phyloP scores from a whole-genome alignment of 495 filamentous ascomycete species.

The Neurospora sp. region DNA sequence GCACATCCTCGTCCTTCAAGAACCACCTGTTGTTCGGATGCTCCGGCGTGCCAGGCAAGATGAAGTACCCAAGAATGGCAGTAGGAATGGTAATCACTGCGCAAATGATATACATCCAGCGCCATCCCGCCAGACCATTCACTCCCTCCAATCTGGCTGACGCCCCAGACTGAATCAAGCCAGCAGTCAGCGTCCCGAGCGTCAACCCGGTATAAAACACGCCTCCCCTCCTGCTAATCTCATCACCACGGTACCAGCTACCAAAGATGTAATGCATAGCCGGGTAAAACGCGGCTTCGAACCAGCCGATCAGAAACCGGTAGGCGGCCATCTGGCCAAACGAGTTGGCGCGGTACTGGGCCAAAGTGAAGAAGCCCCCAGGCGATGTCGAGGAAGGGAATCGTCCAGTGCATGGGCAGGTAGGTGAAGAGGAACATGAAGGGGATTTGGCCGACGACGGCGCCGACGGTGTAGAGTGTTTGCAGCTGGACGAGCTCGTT shows the following conservation, averaged over 20 bases:
- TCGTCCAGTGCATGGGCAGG: conserved; percentile 37
- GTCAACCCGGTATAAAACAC: conserved; percentile 40
- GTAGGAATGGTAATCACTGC: conserved; percentile 39
- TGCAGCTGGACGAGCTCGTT: conserved; percentile 40
- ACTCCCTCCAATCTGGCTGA: conserved; percentile 29
- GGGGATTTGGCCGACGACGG: conserved; percentile 40
- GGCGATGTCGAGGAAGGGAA: conserved; percentile 30
- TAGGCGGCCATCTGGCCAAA: conserved; percentile 17
- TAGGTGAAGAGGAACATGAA: conserved; percentile 41
- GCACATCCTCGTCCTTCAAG: conserved; percentile 29
- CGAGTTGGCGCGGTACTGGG: conserved; percentile 29
- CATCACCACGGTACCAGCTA: conserved; percentile 20
- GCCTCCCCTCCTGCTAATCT: conserved; percentile 33
- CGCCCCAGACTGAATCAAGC: conserved; percentile 39
- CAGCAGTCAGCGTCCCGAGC: conserved; percentile 40
- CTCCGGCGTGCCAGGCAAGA: conserved; percentile 34
- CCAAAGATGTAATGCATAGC: conserved; percentile 19
- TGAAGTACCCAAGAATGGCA: conserved; percentile 33
- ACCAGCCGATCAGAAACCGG: conserved; percentile 21
- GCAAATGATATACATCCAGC: conserved; percentile 45
- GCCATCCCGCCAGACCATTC: conserved; percentile 39
- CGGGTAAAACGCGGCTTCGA: conserved; percentile 17
- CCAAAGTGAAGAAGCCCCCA: conserved; percentile 41
- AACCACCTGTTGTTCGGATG: conserved; percentile 30
- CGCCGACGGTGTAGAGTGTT: conserved; percentile 41